Percentiles rank a stretch among this genome's conserved stretches.
Evolutionary conservation across 2,329 filamentous ascomycete genomes (phyloP).

Genomic region (Epichloe gansuensis): DNA sequence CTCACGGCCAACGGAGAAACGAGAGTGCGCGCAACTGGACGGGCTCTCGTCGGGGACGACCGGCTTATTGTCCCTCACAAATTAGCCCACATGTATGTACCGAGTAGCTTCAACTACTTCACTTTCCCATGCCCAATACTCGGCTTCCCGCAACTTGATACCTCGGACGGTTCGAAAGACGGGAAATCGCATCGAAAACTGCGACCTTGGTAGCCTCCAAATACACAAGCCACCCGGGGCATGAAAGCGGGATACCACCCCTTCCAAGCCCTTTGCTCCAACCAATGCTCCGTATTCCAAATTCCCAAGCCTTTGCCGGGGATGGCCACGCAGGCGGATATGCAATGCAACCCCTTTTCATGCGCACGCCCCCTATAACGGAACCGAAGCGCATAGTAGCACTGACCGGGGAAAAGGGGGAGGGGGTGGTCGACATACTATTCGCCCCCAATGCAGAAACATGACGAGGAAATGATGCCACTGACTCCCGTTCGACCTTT

Average conservation of each 20-base stretch:
- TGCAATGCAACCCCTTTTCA: not conserved
- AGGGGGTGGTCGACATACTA: too few relatives aligned
- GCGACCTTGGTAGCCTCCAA: not conserved
- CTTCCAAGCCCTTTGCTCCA: not conserved
- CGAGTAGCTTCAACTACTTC: not conserved
- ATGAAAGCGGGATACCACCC: not conserved
- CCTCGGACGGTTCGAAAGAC: not conserved
- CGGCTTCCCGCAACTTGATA: not conserved
- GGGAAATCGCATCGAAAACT: not conserved
- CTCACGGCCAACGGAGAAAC: slow-evolving; percentile 73
- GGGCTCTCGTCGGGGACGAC: slow-evolving; percentile 73
- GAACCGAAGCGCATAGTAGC: not conserved
- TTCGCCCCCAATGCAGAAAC: not conserved
- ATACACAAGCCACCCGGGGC: not conserved
- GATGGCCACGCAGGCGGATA: not conserved
- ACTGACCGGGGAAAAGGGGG: not conserved
- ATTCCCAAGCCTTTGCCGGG: too few relatives aligned
- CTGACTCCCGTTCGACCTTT: not conserved
- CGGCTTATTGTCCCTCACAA: slow-evolving; percentile 73
- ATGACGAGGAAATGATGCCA: not conserved
- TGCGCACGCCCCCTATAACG: not conserved
- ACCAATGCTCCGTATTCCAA: not conserved
- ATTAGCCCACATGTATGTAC: slow-evolving; percentile 65
- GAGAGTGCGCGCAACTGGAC: slow-evolving; percentile 63
- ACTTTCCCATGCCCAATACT: not conserved